Conservation (phyloP, 257 asterid species). For the Dorcoceras hygrometricum region DNA sequence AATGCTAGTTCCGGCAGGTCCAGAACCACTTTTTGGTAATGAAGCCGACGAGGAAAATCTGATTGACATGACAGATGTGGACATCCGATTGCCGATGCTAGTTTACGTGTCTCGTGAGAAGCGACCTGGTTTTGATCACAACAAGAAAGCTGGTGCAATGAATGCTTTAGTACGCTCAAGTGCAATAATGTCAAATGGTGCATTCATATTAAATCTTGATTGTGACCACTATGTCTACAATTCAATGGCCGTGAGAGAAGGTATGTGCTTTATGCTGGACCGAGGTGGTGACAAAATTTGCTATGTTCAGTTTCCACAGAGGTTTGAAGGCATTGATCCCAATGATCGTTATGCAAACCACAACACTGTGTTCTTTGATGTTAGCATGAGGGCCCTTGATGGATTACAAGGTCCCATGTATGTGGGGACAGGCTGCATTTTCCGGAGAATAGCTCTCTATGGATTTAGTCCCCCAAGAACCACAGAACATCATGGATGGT, state of each 20-base stretch:
- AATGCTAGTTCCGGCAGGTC: constrained; percentile 79
- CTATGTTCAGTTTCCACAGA: constrained; percentile 82
- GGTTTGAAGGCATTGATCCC: constrained; percentile 91
- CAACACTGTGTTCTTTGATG: constrained; percentile 91
- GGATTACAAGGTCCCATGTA: constrained; percentile 97
- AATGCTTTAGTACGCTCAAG: constrained; percentile 88
- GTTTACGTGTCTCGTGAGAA: constrained; percentile 95
- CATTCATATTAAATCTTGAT: constrained; percentile 85
- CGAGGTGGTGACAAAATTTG: constrained; percentile 89
- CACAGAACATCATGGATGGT: constrained; percentile 84
- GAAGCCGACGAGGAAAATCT: constrained; percentile 58
- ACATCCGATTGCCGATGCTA: constrained; percentile 79
- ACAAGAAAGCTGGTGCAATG: constrained; percentile 98
- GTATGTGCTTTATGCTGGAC: constrained; percentile 98
- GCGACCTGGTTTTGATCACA: constrained; percentile 74
- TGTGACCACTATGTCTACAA: constrained; percentile 90
- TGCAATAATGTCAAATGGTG: constrained; percentile 88
- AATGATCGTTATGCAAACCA: constrained; percentile 91
- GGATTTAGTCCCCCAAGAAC: constrained; percentile 93
- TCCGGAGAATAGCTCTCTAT: constrained; percentile 72
- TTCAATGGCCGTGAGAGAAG: constrained; percentile 71
- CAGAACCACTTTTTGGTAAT: constrained; percentile 64
- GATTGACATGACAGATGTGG: constrained; percentile 63
- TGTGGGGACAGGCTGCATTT: constrained; percentile 92
- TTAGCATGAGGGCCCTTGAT: constrained; percentile 89